These are phyloP conservation scores for Ceratocystis smalleyi DNA, from an alignment of 2,329 filamentous ascomycete species.

Conservation along the genomic window DNA sequence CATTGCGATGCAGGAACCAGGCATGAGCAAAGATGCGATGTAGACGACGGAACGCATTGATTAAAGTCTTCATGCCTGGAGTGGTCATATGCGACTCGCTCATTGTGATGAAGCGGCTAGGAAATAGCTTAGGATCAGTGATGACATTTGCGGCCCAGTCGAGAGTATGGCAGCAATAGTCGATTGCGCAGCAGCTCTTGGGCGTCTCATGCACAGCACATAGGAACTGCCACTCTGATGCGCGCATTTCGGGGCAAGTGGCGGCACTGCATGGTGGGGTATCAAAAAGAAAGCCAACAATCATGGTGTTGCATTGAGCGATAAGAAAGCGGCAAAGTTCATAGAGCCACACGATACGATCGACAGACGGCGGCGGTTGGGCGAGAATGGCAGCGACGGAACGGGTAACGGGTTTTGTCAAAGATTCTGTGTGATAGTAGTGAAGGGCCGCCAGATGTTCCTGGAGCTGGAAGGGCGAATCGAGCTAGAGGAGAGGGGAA, in stretches of 20 bases:
- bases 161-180: conserved; percentile 96
- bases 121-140: conserved; percentile 89
- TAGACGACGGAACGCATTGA: conserved; percentile 85
- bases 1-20: conserved; percentile 91
- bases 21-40: conserved; percentile 97
- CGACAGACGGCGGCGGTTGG: conserved; percentile 63
- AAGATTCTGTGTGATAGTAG: conserved; percentile 56
- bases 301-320: conserved; percentile 81
- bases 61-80: conserved; percentile 62
- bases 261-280: conserved; percentile 70
- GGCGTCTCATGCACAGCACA: conserved; percentile 95
- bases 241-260: conserved; percentile 96
- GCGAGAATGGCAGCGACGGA: conserved; percentile 61
- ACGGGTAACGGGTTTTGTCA: conserved; percentile 57
- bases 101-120: conserved; percentile 55
- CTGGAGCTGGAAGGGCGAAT: conserved; percentile 92
- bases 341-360: conserved; percentile 87
- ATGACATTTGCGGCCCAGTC: conserved; percentile 95
- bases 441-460: conserved; percentile 92
- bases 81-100: conserved; percentile 43
- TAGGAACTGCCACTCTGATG: conserved; percentile 96
- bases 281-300: conserved; percentile 87
- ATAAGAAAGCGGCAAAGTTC: conserved; percentile 94
- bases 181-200: conserved; percentile 93
- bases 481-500: conserved; percentile 44